Evolutionary conservation across 2,329 filamentous ascomycete species (phyloP).

Genomic region (Nemania abortiva): DNA sequence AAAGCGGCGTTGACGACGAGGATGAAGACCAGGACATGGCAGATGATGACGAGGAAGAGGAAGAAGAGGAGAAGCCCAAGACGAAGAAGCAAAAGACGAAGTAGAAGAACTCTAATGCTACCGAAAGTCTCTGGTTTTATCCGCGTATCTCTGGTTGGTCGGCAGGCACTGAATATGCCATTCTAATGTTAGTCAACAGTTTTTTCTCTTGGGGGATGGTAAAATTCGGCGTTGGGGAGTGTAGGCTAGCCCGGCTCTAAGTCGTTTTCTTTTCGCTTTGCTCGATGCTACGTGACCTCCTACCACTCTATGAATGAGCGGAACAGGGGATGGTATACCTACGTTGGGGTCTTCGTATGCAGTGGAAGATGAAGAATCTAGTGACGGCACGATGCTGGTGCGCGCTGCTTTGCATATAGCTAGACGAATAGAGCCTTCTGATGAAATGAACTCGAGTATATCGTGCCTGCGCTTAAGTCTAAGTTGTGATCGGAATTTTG

Average conservation of each 20-base stretch:
- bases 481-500: background rate
- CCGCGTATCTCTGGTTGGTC: slow-evolving; percentile 10
- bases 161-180: slow-evolving; percentile 16
- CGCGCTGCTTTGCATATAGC: background rate
- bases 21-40: slow-evolving; percentile 53
- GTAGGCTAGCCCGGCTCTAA: slow-evolving; percentile 22
- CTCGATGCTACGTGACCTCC: background rate
- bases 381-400: too few species aligned
- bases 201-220: slow-evolving; percentile 16
- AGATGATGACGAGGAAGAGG: slow-evolving; percentile 54
- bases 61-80: slow-evolving; percentile 60
- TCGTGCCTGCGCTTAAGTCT: background rate
- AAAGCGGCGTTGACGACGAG: slow-evolving; percentile 69
- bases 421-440: slow-evolving; percentile 10
- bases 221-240: slow-evolving; percentile 37
- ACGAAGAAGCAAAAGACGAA: slow-evolving; percentile 46
- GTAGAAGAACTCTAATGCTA: slow-evolving; percentile 4
- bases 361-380: background rate
- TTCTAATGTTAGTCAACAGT: slow-evolving; percentile 9
- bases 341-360: background rate
- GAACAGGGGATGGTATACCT: background rate
- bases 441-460: background rate
- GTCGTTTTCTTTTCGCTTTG: slow-evolving; percentile 1
- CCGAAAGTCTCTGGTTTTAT: background rate
- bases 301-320: background rate